Evolutionary conservation across 2,329 filamentous ascomycete species (phyloP), one percentile per base, ranked within the genome.

Genomic region (Fusarium sp.): DNA sequence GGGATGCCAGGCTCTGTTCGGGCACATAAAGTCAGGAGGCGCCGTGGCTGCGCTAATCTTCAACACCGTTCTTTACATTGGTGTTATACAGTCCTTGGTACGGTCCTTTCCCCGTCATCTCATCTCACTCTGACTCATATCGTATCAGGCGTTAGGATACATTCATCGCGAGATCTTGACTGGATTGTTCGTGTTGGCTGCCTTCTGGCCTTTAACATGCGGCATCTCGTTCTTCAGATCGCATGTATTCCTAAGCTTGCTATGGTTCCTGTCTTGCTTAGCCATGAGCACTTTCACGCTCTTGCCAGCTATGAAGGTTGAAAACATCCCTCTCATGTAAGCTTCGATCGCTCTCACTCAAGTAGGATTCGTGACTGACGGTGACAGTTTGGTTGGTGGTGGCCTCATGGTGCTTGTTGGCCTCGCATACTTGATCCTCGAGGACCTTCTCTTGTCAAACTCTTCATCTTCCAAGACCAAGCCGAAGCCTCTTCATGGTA

Each of bases 271-370:
- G 40, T 93, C 93, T 5, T 98, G 95, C 81, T 75, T 92, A 2
- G 84, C 92, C 5, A 98, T 98, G 95, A 96, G 96, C 80, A 88
- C 89, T 4, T 99, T 99, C 79, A 99, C 96, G 0, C 83, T 98
- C 16, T 86, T 99, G 2, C 93, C 94, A 1, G 96, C 94, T 3
- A 92, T 93, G 82, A 99, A 98, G 82, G 85, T 90, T 1, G 97
- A 99, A 80, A 90, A 93, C 75, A 80, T 94, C 5, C 87, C 85
- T 64, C 85, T 94, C 29, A 94, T 98, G 92, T 95, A 85, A 80
- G 89, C 29, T 16, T 5, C 3, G 9, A 10, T 24, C 29, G 16
- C 2, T 11, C 31, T 22, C 17, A 3, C 16, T 22, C 2, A 20
- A 6, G 27, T 29, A 16, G 2, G 36, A n/a, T 11, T 33, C 38